phyloP scores from a whole-genome alignment of 2,329 filamentous ascomycete genomes.

The Plenodomus lindquistii region DNA sequence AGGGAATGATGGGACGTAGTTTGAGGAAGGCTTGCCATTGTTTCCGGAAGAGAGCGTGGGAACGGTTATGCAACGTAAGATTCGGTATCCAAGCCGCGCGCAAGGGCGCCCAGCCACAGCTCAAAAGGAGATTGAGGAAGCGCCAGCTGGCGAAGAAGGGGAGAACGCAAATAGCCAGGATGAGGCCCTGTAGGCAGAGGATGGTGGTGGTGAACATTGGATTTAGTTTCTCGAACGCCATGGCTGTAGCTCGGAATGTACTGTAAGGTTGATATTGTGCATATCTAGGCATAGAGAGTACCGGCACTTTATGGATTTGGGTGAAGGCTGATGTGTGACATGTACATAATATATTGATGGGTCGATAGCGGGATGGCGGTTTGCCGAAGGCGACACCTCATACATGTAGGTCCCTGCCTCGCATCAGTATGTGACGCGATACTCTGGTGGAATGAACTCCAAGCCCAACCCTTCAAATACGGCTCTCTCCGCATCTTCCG shows the following conservation, averaged over 20 bases:
- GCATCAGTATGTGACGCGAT: constrained; percentile 50
- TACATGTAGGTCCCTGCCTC: not conserved
- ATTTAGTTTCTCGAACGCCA: not conserved
- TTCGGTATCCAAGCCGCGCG: not conserved
- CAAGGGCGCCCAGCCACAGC: not conserved
- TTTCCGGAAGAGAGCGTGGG: not conserved
- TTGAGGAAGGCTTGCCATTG: not conserved
- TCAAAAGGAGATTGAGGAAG: not conserved
- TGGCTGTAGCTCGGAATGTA: not conserved
- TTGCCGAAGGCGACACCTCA: not conserved
- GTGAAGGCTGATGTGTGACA: not conserved
- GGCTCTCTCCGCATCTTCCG: constrained; percentile 73
- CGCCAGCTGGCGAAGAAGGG: constrained; percentile 8
- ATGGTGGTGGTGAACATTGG: not conserved
- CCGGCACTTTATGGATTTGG: not conserved
- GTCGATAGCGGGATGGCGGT: too few relatives aligned
- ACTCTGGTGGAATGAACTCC: constrained; percentile 47
- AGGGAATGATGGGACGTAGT: not conserved
- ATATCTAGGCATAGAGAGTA: not conserved
- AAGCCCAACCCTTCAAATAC: constrained; percentile 79
- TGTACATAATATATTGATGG: not conserved
- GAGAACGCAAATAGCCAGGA: constrained; percentile 1
- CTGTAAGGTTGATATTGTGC: not conserved
- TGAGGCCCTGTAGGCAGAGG: not conserved
- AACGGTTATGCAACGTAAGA: not conserved